Evolutionary conservation across 179 eudicot species (phyloP).

Genomic region (Vitellaria paradoxa): DNA sequence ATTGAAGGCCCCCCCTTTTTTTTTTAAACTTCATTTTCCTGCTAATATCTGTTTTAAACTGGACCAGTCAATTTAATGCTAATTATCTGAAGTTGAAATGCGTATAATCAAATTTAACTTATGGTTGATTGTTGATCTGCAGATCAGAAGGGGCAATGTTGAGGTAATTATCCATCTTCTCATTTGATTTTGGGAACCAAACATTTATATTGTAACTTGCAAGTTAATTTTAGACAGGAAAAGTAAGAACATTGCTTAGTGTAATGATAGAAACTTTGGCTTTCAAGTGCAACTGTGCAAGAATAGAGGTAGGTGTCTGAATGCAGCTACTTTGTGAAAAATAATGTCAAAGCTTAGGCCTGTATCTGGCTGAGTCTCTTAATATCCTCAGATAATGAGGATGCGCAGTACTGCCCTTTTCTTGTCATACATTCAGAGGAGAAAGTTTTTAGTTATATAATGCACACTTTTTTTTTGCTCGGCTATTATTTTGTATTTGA

Average conservation of each 20-base stretch:
- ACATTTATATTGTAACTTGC: background rate
- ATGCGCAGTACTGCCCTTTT: background rate
- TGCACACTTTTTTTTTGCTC: background rate
- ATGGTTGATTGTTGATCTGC: slow-evolving; percentile 23
- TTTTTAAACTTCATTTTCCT: background rate
- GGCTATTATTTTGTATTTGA: background rate
- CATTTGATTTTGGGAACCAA: background rate
- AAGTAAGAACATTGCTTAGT: background rate
- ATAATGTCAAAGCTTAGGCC: background rate
- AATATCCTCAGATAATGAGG: background rate
- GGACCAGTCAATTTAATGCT: background rate
- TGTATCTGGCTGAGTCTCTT: background rate
- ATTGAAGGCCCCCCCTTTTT: background rate
- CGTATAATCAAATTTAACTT: slow-evolving; percentile 9
- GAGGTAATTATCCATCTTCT: slow-evolving; percentile 43
- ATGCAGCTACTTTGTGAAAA: background rate
- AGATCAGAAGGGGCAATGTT: slow-evolving; percentile 61
- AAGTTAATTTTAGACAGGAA: background rate
- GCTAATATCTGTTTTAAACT: background rate
- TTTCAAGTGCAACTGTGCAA: background rate
- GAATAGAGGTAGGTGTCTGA: background rate
- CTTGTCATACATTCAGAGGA: background rate
- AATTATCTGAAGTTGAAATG: background rate
- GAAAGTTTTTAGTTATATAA: background rate
- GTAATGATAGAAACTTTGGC: background rate